These are phyloP conservation scores for Ceratocystis papillata DNA, from an alignment of 2,329 filamentous ascomycete species.

Conservation along the genomic window DNA sequence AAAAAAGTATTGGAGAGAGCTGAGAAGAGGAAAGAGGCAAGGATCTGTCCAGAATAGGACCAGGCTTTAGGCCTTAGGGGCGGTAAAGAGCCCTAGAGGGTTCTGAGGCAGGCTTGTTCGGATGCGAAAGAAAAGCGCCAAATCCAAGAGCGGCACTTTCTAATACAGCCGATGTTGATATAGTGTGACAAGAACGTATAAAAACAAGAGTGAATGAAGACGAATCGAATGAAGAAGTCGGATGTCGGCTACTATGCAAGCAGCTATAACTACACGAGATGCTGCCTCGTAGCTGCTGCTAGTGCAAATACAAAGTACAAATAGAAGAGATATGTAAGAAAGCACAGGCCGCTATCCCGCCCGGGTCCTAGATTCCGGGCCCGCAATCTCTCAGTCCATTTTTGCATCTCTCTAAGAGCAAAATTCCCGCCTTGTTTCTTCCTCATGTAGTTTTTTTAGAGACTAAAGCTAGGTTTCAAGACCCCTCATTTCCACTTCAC, in stretches of 20 bases:
- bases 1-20: not conserved
- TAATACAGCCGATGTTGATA: not conserved
- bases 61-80: not conserved
- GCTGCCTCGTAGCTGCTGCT: not conserved
- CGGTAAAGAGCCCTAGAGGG: not conserved
- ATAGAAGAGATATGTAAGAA: not conserved
- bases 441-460: not conserved
- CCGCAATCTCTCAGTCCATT: not conserved
- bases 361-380: not conserved
- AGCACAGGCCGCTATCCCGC: not conserved
- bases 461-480: not conserved
- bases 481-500: constrained; percentile 3
- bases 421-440: not conserved
- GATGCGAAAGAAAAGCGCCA: not conserved
- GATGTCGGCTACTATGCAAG: no score
- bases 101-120: not conserved
- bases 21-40: not conserved
- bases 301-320: not conserved
- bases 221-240: not conserved
- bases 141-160: not conserved
- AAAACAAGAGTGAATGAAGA: not conserved
- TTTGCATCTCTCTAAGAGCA: not conserved
- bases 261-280: not conserved
- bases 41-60: not conserved
- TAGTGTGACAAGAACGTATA: not conserved